Conservation (phyloP, 495 filamentous ascomycete species). For the Aspergillus egyptiacus region DNA sequence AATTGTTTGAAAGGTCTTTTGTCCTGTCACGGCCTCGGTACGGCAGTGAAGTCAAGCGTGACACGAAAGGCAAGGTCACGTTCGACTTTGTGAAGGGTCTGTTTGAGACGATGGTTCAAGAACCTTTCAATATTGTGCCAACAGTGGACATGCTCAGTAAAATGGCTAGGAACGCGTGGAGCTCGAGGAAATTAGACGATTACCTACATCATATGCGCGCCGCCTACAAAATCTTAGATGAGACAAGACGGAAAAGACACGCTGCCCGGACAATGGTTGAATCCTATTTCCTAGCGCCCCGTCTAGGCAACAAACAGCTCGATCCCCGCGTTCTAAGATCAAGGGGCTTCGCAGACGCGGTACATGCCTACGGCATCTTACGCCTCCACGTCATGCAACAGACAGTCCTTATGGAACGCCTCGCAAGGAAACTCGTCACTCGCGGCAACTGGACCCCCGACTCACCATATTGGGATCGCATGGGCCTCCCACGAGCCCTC, state of each 20-base stretch:
- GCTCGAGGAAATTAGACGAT: slow-evolving; percentile 37
- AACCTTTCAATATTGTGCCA: slow-evolving; percentile 52
- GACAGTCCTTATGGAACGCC: slow-evolving; percentile 16
- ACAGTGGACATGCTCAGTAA: slow-evolving; percentile 42
- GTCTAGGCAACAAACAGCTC: background rate
- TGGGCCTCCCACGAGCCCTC: slow-evolving; percentile 36
- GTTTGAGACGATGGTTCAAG: slow-evolving; percentile 49
- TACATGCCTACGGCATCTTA: slow-evolving; percentile 34
- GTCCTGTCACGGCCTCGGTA: slow-evolving; percentile 36
- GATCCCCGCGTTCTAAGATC: slow-evolving; percentile 19
- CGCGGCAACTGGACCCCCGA: slow-evolving; percentile 18
- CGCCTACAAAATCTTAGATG: slow-evolving; percentile 29
- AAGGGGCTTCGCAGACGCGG: slow-evolving; percentile 29
- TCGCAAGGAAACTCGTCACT: slow-evolving; percentile 17
- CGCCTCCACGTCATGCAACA: slow-evolving; percentile 32
- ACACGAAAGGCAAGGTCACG: slow-evolving; percentile 32
- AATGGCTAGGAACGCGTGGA: slow-evolving; percentile 26
- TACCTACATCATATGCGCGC: slow-evolving; percentile 21
- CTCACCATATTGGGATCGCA: slow-evolving; percentile 24
- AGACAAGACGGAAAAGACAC: slow-evolving; percentile 23
- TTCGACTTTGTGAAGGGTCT: slow-evolving; percentile 35
- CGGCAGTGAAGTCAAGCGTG: slow-evolving; percentile 15
- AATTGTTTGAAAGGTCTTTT: slow-evolving; percentile 56
- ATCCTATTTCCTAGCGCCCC: slow-evolving; percentile 16
- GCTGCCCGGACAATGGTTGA: slow-evolving; percentile 25